A percentile compares a stretch with the other conserved stretches of the same genome.
Conservation (phyloP, 345 rosid genomes). For the Ceriops tagal region DNA sequence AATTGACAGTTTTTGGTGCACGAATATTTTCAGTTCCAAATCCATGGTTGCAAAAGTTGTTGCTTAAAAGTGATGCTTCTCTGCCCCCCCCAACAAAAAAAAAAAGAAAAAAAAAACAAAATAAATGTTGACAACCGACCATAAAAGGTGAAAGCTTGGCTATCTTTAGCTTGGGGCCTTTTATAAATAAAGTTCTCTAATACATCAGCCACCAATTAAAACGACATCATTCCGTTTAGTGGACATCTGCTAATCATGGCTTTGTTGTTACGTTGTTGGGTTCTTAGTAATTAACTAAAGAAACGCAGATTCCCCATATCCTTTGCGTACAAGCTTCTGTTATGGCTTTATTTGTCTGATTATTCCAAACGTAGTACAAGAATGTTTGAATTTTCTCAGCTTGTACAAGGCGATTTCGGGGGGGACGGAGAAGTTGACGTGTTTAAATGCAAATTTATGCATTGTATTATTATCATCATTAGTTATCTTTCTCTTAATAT, state of each 20-base stretch:
- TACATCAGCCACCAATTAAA: slow-evolving; percentile 18
- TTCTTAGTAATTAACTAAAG: background rate
- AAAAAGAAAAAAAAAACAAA: too few relatives aligned
- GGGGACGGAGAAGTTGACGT: too few relatives aligned
- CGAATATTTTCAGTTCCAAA: background rate
- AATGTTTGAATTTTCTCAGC: too few relatives aligned
- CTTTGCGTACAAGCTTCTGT: too few relatives aligned
- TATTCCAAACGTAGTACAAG: too few relatives aligned
- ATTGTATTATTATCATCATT: too few relatives aligned
- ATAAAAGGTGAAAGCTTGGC: slow-evolving; percentile 5
- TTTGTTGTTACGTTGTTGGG: slow-evolving; percentile 3
- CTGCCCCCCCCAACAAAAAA: too few relatives aligned
- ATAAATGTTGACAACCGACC: background rate
- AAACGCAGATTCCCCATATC: too few relatives aligned
- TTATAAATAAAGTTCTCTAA: slow-evolving; percentile 9
- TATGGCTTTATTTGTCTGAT: too few relatives aligned
- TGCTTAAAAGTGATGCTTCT: background rate
- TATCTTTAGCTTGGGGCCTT: slow-evolving; percentile 1
- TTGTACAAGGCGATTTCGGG: too few relatives aligned
- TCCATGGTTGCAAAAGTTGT: background rate
- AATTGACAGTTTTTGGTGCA: background rate
- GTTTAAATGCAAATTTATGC: too few relatives aligned
- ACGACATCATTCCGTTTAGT: slow-evolving; percentile 25
- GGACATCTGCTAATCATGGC: slow-evolving; percentile 8
- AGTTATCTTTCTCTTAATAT: too few relatives aligned